phyloP scores from a whole-genome alignment of 2,329 filamentous ascomycete species.

The Sclerotinia borealis region DNA sequence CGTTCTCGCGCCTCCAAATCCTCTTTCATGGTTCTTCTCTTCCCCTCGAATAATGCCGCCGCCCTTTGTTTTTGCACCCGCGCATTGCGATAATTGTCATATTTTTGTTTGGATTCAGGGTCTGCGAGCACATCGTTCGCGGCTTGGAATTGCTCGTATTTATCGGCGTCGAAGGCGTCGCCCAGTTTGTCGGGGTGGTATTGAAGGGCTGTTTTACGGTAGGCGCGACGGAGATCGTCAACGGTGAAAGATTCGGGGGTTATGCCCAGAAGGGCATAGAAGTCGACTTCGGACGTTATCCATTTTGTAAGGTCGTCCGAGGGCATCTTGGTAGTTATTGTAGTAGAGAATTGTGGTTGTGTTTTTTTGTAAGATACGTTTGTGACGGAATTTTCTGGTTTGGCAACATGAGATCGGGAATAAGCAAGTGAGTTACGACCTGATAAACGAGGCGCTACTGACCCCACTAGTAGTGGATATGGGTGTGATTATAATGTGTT shows the following conservation, averaged over 20 bases:
- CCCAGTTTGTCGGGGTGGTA: constrained; percentile 92
- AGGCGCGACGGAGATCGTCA: constrained; percentile 46
- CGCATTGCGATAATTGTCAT: constrained; percentile 71
- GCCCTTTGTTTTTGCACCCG: constrained; percentile 63
- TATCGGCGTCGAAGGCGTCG: constrained; percentile 65
- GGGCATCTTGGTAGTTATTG: constrained; percentile 23
- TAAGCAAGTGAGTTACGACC: no score
- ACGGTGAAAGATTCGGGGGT: constrained; percentile 23
- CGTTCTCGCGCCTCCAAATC: constrained; percentile 76
- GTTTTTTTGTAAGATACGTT: not conserved
- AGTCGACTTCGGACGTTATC: constrained; percentile 31
- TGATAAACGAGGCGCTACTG: no score
- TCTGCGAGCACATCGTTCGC: constrained; percentile 81
- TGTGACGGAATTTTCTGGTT: not conserved
- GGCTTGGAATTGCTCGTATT: constrained; percentile 79
- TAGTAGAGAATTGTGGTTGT: not conserved
- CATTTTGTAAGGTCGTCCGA: constrained; percentile 31
- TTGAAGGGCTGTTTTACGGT: constrained; percentile 78
- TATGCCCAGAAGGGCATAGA: constrained; percentile 31
- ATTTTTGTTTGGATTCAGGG: constrained; percentile 62
- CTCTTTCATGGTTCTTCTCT: constrained; percentile 72
- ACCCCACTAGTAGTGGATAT: no score
- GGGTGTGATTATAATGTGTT: no score
- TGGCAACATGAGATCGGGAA: not conserved
- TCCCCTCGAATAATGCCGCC: constrained; percentile 66